A percentile compares a stretch with the other conserved stretches of the same genome.
These are phyloP conservation scores for Wickerhamomyces chaumierensis DNA, from an alignment of 805 yeast species.

Conservation along the genomic window DNA sequence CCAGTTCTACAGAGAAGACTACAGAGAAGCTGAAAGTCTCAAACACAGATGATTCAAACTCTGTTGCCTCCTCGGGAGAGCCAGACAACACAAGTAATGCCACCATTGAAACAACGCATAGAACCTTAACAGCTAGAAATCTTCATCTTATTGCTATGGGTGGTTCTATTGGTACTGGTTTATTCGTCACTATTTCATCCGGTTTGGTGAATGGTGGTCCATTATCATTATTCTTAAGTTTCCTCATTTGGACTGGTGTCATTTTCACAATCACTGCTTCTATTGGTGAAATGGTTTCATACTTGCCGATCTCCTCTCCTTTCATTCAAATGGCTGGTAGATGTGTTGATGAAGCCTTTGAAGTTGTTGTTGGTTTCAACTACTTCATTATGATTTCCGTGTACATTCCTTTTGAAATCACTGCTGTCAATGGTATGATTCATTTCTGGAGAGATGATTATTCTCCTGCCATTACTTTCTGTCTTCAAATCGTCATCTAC, in stretches of 20 bases:
- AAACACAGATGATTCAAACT: background rate
- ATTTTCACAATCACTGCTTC: conserved; percentile 53
- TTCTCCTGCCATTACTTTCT: conserved; percentile 58
- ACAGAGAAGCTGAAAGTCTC: background rate
- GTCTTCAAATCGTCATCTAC: conserved; percentile 55
- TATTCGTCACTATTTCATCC: conserved; percentile 50
- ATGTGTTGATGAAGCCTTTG: conserved; percentile 55
- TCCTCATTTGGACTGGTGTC: conserved; percentile 50
- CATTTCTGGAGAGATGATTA: conserved; percentile 74
- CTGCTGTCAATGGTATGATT: conserved; percentile 48
- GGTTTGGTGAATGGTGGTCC: conserved; percentile 51
- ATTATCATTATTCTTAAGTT: conserved; percentile 39
- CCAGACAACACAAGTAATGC: background rate
- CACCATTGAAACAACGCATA: conserved; percentile 7
- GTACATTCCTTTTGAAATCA: conserved; percentile 52
- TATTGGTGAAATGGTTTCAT: conserved; percentile 54
- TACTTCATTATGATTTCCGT: conserved; percentile 46
- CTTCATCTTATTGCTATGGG: conserved; percentile 59
- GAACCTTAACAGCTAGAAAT: conserved; percentile 37
- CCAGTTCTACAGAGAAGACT: background rate
- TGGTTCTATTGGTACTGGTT: conserved; percentile 56
- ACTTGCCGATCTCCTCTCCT: conserved; percentile 51
- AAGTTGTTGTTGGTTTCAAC: conserved; percentile 59
- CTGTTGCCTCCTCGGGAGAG: background rate
- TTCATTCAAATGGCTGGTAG: conserved; percentile 53